Conservation (phyloP, 1,284 basidiomycete genomes). For the Mycena citricolor region DNA sequence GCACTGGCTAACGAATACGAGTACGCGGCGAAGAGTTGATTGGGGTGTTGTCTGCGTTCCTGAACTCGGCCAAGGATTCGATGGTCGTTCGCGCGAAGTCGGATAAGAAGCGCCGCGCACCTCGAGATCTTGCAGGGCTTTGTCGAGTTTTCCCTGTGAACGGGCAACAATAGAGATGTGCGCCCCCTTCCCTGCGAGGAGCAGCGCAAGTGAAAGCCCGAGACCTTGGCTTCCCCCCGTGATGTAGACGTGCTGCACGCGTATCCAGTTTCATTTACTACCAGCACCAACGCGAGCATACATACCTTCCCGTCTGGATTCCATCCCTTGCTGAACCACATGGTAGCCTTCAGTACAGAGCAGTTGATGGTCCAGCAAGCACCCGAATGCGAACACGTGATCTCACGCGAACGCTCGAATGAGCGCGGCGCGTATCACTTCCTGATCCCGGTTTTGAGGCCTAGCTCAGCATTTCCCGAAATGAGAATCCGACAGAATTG, state of each 20-base stretch:
- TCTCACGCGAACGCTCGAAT: too few relatives aligned
- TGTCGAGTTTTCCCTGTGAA: slow-evolving; percentile 57
- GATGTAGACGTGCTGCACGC: slow-evolving; percentile 65
- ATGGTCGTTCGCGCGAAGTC: background rate
- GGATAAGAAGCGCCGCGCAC: slow-evolving; percentile 35
- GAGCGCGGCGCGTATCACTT: too few relatives aligned
- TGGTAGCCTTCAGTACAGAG: too few relatives aligned
- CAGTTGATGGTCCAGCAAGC: too few relatives aligned
- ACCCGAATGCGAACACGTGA: too few relatives aligned
- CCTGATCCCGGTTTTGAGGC: too few relatives aligned
- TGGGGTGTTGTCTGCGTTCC: slow-evolving; percentile 46
- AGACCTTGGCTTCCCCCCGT: slow-evolving; percentile 84
- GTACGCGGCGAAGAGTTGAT: slow-evolving; percentile 62
- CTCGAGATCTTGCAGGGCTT: slow-evolving; percentile 62
- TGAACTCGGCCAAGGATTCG: too few relatives aligned
- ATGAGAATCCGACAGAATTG: too few relatives aligned
- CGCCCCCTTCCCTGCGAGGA: slow-evolving; percentile 71
- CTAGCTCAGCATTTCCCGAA: too few relatives aligned
- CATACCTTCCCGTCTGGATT: slow-evolving; percentile 42
- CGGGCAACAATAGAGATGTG: slow-evolving; percentile 83
- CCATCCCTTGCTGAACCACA: slow-evolving; percentile 40
- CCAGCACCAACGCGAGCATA: background rate
- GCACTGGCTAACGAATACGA: slow-evolving; percentile 61
- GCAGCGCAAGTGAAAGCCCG: slow-evolving; percentile 70
- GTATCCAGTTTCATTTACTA: slow-evolving; percentile 1